Evolutionary conservation across 306 rosid species (phyloP), one percentile per base, ranked within the genome.

Genomic region (Casuarina glauca): DNA sequence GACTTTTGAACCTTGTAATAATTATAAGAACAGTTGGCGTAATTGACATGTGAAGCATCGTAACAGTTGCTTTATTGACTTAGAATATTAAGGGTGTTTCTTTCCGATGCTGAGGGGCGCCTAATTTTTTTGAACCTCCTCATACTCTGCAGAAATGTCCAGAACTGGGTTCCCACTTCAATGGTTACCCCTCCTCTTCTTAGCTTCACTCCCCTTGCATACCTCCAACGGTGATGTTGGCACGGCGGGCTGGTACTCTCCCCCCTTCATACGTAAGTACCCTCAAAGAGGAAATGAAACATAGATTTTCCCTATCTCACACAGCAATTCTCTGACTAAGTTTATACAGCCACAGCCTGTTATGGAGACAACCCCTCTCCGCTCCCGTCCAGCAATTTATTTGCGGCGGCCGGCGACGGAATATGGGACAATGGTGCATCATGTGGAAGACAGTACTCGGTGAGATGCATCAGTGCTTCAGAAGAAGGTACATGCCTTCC

Each of bases 381-480:
- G 77, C 89, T 90, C 26, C 97, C 97, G 36, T 73, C 97, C 4
- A 90, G 89, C 76, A 90, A 91, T 62, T 67, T 90, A 73, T 91
- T 93, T 15, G 97, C 81, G 68, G 91, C 87, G 53, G 94, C 94
- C 0, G 94, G 91, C 42, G 96, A 93, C 9, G 96, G 91, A 71
- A 88, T 93, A 62, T 93, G 97, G 97, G 96, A 93, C 69, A 93
- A 93, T 57, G 97, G 97, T 15, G 97, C 97, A 1, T 86, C 96
- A 1, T 93, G 97, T 64, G 97, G 97, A 39, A 91, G 97, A 72
- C 88, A 93, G 78, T 93, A 91, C 41, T 39, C 83, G 72, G 96
- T 91, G 51, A 87, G 97, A 19, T 93, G 97, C 74, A 84, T 93
- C 10, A 89, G 97, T 69, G 96, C 97, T 0, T 85, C 88, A 52